Percentiles rank a stretch among this genome's conserved stretches.
These are phyloP conservation scores for Chlorella sp. DNA, from an alignment of 139 green algal species.

Conservation along the genomic window DNA sequence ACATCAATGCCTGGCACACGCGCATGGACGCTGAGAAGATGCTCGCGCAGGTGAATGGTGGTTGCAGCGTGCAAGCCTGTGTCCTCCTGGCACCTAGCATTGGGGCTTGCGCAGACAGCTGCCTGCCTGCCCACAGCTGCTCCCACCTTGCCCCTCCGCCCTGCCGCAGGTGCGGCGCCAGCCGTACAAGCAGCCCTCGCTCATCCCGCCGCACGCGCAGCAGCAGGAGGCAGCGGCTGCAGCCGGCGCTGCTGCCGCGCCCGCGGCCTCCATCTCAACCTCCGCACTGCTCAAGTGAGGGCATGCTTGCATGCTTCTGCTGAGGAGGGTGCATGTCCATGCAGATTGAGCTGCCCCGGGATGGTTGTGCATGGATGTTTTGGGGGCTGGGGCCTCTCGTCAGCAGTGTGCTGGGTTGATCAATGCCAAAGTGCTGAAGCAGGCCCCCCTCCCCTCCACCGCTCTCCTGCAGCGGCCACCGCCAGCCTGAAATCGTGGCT, in stretches of 20 bases:
- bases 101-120: too few relatives aligned
- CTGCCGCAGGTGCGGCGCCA: conserved; percentile 12
- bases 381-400: too few relatives aligned
- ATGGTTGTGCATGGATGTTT: too few relatives aligned
- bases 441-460: background rate
- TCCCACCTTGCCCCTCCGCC: background rate
- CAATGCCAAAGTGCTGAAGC: background rate
- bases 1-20: conserved; percentile 53
- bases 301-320: background rate
- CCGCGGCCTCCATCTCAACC: conserved; percentile 40
- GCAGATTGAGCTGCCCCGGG: background rate
- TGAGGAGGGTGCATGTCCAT: background rate
- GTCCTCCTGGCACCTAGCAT: background rate
- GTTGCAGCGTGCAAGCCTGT: background rate
- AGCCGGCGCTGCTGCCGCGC: background rate
- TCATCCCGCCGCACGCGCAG: conserved; percentile 39
- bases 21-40: conserved; percentile 44
- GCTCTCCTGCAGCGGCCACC: conserved; percentile 3
- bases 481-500: conserved; percentile 12
- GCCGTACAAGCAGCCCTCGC: conserved; percentile 32
- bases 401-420: too few relatives aligned
- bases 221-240: background rate
- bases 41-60: conserved; percentile 34
- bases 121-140: background rate
- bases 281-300: conserved; percentile 31